Base-by-base conservation (phyloP, 2,329 filamentous ascomycete species). In the Ophiostoma angusticollis region DNA sequence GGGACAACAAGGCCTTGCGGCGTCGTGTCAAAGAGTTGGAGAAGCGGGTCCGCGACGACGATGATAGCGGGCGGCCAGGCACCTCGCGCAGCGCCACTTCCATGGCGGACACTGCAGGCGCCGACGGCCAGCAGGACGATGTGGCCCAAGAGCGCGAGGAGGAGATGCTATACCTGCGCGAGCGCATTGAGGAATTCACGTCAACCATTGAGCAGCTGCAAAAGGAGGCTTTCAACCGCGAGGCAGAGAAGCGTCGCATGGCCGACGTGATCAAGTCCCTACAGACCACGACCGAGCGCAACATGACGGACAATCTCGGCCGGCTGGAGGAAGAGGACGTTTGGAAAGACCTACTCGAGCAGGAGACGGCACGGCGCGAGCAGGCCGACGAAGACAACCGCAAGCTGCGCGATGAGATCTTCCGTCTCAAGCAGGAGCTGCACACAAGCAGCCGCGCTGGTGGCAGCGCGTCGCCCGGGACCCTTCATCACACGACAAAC, bases 291-390 rank as follows among this genome's bases (percentile, higher is more conserved):
- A 68, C 70, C 22, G 74, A 74, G 35, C 62, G 61, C 24, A 60
- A 63, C 16, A 23, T 40, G 4, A 49, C 54, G 14, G 54, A 60
- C 51, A 63, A 57, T 30, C 54, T 72, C 6, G 67, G 65, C 3
- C 62, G 68, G 9, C 69, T 78, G 45, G 74, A 78, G 47, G 72
- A 78, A 49, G 67, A 82, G 54, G 85, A 93, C 45, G 89, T 95
- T 58, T 94, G 85, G 80, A 94, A 93, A 57, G 89, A 95, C 50
- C 74, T 96, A 45, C 72, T 95, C 19, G 85, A 95, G 54, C 84
- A 91, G 47, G 91, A 98, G 58, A 91, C 84, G 3, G 80, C 81
- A 4, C 77, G 86, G 22, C 76, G 89, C 42, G 89, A 95, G 58
- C 84, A 94, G 58, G 77, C 83, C 0, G 87, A 96, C 49, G 84